A percentile compares a stretch with the other conserved stretches of the same genome.
phyloP scores from a whole-genome alignment of 768 basidiomycete genomes.

The Hericium coralloides region DNA sequence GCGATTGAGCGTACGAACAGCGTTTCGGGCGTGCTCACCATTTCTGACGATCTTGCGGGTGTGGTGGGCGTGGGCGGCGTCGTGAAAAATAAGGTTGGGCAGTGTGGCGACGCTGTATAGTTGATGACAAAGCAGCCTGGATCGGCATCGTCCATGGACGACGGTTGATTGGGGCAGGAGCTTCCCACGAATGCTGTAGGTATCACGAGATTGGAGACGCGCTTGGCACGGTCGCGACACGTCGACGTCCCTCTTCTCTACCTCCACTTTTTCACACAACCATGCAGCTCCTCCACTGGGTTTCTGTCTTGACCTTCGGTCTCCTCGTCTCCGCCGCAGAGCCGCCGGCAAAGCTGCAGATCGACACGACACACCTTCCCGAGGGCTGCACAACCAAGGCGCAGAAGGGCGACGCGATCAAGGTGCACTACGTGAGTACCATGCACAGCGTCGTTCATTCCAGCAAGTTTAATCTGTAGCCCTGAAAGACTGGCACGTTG shows the following conservation, averaged over 20 bases:
- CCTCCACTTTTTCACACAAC: constrained; percentile 3
- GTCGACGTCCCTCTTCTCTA: neutral
- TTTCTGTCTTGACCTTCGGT: constrained; percentile 40
- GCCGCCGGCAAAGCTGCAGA: constrained; percentile 45
- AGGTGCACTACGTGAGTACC: constrained; percentile 69
- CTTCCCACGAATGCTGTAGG: neutral
- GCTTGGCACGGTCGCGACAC: neutral
- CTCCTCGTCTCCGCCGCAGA: constrained; percentile 38
- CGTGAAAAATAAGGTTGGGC: constrained; percentile 6
- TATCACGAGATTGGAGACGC: neutral
- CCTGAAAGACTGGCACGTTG: constrained; percentile 67
- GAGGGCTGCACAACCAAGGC: constrained; percentile 47
- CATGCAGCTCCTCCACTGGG: constrained; percentile 46
- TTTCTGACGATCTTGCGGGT: neutral
- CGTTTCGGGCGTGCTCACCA: neutral
- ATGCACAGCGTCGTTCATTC: constrained; percentile 2
- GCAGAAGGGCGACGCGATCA: constrained; percentile 50
- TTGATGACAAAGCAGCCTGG: neutral
- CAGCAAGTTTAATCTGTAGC: neutral
- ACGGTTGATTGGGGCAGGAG: neutral
- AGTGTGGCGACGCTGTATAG: constrained; percentile 1
- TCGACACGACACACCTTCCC: constrained; percentile 55
- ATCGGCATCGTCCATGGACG: neutral
- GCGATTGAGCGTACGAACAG: neutral
- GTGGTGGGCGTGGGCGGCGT: neutral